Evolutionary conservation across 108 stramenopile species (phyloP), one percentile per base, ranked within the genome.

Genomic region (Cylindrotheca closterium): DNA sequence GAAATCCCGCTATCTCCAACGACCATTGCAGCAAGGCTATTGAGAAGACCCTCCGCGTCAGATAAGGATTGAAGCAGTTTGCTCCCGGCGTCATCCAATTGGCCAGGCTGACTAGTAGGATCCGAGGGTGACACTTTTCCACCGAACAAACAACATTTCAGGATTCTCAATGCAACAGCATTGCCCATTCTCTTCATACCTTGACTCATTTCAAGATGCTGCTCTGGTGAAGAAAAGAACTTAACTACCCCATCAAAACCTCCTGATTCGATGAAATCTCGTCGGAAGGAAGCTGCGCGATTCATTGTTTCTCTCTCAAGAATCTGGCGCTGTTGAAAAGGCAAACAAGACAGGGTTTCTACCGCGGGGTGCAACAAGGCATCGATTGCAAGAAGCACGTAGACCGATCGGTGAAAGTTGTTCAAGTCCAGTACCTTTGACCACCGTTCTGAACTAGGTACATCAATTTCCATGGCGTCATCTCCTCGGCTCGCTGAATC

Each of bases 371-470:
- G 86, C 22, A 98, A 68, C 32, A 93, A 80, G 24, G 91, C 86
- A 68, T 98, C 97, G 27, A 98, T 80, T 19, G 96, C 86, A 73
- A 97, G 88, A 70, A 98, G 79, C 7, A 89, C 91, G 63, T 98
- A 98, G 17, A 96, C 89, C 25, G 92, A 89, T 31, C 84, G 83
- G 60, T 91, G 83, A 56, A 89, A 92, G 50, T 66, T 79, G 17
- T 65, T 58, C 61, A 78, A 50, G 58, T 92, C 86, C 26, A 95
- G 57, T 5, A 95, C 63, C 28, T 77, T 73, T 7, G 84, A 77
- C 94, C 94, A 95, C 42, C 55, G 57, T 4, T 75, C 79, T 37
- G 71, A 21, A 53, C 49, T 49, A 25, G 51, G 57, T 21, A 80
- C 73, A 63, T 86, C 87, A n/a, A 86, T 68, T 7, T 71, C 75